Evolutionary conservation across 2,329 filamentous ascomycete species (phyloP).

Genomic region (Fusarium tanahbumbuense): DNA sequence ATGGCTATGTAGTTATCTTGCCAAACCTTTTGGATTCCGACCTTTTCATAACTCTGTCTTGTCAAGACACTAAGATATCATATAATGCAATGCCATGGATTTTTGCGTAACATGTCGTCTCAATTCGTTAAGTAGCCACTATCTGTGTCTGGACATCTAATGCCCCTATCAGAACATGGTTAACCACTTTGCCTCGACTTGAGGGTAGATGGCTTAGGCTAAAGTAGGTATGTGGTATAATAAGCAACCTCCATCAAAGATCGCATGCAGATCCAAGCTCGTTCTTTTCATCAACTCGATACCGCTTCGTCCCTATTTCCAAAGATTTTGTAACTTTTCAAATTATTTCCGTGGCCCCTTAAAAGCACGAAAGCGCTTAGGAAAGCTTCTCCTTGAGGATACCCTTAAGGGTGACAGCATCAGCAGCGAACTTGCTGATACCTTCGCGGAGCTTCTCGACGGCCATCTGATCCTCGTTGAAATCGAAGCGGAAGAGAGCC

Average conservation of each 20-base stretch:
- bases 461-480: slow-evolving; percentile 99
- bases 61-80: not conserved
- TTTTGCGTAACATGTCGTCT: slow-evolving; percentile 28
- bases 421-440: slow-evolving; percentile 99
- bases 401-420: slow-evolving; percentile 92
- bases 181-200: slow-evolving; percentile 7
- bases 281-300: slow-evolving; percentile 16
- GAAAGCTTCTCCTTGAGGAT: slow-evolving; percentile 89
- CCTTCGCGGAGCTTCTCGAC: slow-evolving; percentile 99
- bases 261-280: slow-evolving; percentile 10
- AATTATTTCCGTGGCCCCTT: slow-evolving; percentile 25
- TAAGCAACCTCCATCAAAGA: slow-evolving; percentile 26
- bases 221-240: slow-evolving; percentile 39
- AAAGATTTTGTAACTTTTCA: slow-evolving; percentile 32
- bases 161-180: slow-evolving; percentile 1
- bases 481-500: slow-evolving; percentile 93
- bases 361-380: slow-evolving; percentile 47
- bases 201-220: slow-evolving; percentile 7
- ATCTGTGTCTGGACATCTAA: slow-evolving; percentile 15
- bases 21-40: slow-evolving; percentile 3
- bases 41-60: not conserved
- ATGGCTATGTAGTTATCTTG: slow-evolving; percentile 5
- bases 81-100: not conserved
- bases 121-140: slow-evolving; percentile 27
- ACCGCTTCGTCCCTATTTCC: slow-evolving; percentile 10